Evolutionary conservation across 768 basidiomycete genomes (phyloP).

Genomic region (Arthromyces matolae): DNA sequence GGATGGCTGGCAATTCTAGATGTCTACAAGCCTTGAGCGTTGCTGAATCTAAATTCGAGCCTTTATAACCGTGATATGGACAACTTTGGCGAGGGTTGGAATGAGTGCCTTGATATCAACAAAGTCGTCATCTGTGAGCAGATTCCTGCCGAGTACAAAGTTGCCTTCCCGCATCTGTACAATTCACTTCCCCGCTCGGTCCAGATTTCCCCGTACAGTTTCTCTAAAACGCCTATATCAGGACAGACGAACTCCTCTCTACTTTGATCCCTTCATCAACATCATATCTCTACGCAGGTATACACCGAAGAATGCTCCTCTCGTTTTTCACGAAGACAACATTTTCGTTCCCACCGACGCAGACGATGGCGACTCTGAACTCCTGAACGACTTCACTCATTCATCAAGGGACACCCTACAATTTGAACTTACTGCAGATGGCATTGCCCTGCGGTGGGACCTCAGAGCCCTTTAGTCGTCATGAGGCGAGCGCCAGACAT

Average conservation of each 20-base stretch:
- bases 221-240: constrained; percentile 96
- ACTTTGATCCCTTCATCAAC: constrained; percentile 98
- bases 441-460: constrained; percentile 99
- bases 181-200: constrained; percentile 97
- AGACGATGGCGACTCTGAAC: constrained; percentile 84
- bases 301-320: constrained; percentile 74
- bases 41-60: constrained; percentile 98
- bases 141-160: constrained; percentile 98
- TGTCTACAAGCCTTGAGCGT: constrained; percentile 96
- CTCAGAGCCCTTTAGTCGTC: constrained; percentile 87
- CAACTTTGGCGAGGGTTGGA: constrained; percentile 97
- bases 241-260: constrained; percentile 99
- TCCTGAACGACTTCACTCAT: constrained; percentile 73
- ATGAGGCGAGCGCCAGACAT: constrained; percentile 95
- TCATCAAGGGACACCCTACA: constrained; percentile 81
- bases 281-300: constrained; percentile 91
- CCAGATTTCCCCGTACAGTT: constrained; percentile 86
- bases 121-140: constrained; percentile 99
- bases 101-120: constrained; percentile 99
- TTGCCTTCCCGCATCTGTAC: constrained; percentile 98
- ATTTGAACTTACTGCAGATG: constrained; percentile 91
- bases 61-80: constrained; percentile 96
- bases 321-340: constrained; percentile 86
- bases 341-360: constrained; percentile 86
- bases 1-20: constrained; percentile 89